Evolutionary conservation across 2,329 filamentous ascomycete genomes (phyloP).

Genomic region (Colletotrichum australisinense): DNA sequence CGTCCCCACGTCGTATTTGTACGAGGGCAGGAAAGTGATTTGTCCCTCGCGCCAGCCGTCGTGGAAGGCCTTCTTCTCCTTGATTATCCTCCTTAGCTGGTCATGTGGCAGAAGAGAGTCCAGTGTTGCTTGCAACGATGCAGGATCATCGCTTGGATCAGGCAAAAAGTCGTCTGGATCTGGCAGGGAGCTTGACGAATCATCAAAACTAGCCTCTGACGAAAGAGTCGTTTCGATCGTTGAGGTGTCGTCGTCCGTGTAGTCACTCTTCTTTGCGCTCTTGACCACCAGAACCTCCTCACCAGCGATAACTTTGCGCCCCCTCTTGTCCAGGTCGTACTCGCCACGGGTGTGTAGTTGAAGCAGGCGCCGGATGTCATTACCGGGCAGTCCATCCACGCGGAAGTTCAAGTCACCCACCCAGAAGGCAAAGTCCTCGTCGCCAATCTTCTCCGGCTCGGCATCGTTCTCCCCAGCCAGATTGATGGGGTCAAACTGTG

Average conservation of each 20-base stretch:
- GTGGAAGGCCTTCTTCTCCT: constrained; percentile 82
- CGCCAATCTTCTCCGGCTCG: constrained; percentile 79
- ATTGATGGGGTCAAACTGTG: constrained; percentile 80
- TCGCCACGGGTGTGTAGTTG: constrained; percentile 85
- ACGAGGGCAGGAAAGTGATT: constrained; percentile 91
- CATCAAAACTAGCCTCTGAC: constrained; percentile 46
- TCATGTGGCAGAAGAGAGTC: constrained; percentile 90
- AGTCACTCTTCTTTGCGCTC: constrained; percentile 45
- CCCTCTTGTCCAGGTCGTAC: constrained; percentile 68
- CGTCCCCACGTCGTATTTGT: constrained; percentile 98
- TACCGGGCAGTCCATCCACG: constrained; percentile 86
- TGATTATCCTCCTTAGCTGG: constrained; percentile 82
- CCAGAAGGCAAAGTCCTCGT: constrained; percentile 96
- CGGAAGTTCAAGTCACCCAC: constrained; percentile 97
- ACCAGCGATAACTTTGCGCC: constrained; percentile 54
- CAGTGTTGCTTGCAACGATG: constrained; percentile 88
- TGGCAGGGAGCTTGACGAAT: constrained; percentile 59
- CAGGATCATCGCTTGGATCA: constrained; percentile 80
- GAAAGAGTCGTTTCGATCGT: constrained; percentile 46
- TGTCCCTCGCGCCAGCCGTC: constrained; percentile 93
- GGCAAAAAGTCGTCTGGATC: constrained; percentile 75
- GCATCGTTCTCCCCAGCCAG: constrained; percentile 73
- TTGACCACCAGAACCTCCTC: constrained; percentile 47
- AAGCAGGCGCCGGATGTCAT: constrained; percentile 87
- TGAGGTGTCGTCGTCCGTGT: constrained; percentile 57